Percentiles rank a stretch among this genome's conserved stretches.
Conservation (phyloP, 163 green algal species). For the Chlorella variabilis region DNA sequence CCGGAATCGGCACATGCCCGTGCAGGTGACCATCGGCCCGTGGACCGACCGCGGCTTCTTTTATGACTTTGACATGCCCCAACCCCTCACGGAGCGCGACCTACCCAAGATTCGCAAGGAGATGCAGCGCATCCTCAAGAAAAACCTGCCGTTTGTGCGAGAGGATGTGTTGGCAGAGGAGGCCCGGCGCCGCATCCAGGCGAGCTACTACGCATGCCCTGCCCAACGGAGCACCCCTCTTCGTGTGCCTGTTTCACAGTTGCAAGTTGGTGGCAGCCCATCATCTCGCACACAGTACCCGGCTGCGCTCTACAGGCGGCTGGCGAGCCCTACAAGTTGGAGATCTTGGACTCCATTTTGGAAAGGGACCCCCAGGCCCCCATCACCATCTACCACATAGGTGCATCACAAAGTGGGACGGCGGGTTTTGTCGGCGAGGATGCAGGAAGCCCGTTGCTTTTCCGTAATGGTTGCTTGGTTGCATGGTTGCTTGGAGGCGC, state of each 20-base stretch:
- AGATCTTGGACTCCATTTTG: slow-evolving; percentile 86
- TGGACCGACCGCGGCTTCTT: slow-evolving; percentile 98
- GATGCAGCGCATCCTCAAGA: slow-evolving; percentile 89
- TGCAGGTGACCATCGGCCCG: slow-evolving; percentile 89
- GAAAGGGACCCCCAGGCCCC: slow-evolving; percentile 64
- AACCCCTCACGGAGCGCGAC: slow-evolving; percentile 89
- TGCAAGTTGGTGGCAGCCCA: too few relatives aligned
- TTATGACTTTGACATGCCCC: slow-evolving; percentile 96
- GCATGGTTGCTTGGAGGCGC: too few relatives aligned
- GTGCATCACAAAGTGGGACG: slow-evolving; percentile 25
- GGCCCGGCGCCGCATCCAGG: slow-evolving; percentile 78
- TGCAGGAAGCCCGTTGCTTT: too few relatives aligned
- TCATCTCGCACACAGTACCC: too few relatives aligned
- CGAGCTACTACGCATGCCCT: too few relatives aligned
- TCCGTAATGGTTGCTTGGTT: too few relatives aligned
- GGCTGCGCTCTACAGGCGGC: background rate
- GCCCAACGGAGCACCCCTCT: too few relatives aligned
- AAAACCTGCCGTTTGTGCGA: slow-evolving; percentile 88
- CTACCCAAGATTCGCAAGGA: slow-evolving; percentile 97
- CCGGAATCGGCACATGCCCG: too few relatives aligned
- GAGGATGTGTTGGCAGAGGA: slow-evolving; percentile 90
- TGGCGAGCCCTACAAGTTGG: slow-evolving; percentile 96
- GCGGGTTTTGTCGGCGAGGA: background rate
- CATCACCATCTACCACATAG: slow-evolving; percentile 99
- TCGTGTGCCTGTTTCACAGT: slow-evolving; percentile 25